Evolutionary conservation across 495 filamentous ascomycete genomes (phyloP), one percentile per base, ranked within the genome.

Genomic region (Cenococcum geophilum): DNA sequence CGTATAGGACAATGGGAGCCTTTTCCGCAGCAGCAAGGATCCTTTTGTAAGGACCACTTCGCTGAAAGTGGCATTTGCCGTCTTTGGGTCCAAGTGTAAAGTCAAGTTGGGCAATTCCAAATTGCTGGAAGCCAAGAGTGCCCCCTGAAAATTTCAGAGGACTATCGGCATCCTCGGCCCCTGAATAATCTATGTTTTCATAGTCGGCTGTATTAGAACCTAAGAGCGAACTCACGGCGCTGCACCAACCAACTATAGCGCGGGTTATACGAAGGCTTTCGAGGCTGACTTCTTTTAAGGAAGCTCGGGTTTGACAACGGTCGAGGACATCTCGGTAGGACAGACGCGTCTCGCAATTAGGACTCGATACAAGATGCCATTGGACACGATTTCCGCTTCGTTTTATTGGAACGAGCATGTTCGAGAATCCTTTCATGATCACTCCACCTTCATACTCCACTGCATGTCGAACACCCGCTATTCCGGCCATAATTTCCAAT

Each of bases 401-500:
- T 54, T 40, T 36, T 11, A 66, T 32, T 0, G 69, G 68, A 14
- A 71, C 57, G 34, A 70, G 62, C 54, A 70, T 59, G 4, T 34
- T n/a, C 0, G 68, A 71, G 34, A 63, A 65, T 10, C 67, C 68
- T 27, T 71, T 70, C 43, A 71, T 55, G 1, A 71, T 67, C 8
- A 70, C 45, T 0, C 62, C 65, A 1, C 61, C 69, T 32, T 67
- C 62, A 14, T 49, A 68, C 6, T 71, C 68, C 1, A 63, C 45
- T 0, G 56, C 58, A 51, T 71, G 65, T 6, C 60, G 57, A 18
- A 55, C 68, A 20, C 67, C 67, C 27, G 58, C 64, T 25, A 71
- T 57, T 1, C 40, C 64, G 18, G 67, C 64, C 55, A 71, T 42
- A 9, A 70, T 37, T 12, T 65, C 53, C 9, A 70, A 20, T 4